A percentile compares a stretch with the other conserved stretches of the same genome.
Conservation (phyloP, 192 early-diverging fungal species). For the Backusella australiensis region DNA sequence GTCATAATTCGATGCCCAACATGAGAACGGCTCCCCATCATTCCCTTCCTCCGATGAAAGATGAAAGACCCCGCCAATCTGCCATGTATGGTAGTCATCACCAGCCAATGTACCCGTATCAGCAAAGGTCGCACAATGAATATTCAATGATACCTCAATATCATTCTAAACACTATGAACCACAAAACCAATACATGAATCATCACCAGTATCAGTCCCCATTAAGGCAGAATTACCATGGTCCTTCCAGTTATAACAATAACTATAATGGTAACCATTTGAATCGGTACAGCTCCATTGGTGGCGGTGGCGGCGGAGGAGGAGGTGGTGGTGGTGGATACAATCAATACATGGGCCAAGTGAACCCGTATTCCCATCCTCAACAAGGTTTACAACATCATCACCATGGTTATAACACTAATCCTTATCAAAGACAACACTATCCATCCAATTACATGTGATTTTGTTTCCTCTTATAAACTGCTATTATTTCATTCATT, state of each 20-base stretch:
- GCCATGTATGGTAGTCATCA: neutral
- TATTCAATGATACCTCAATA: neutral
- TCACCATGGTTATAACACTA: neutral
- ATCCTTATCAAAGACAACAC: neutral
- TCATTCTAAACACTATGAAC: neutral
- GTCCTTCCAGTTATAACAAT: neutral
- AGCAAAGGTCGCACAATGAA: neutral
- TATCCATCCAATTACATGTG: neutral
- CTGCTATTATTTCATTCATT: neutral
- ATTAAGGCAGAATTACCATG: neutral
- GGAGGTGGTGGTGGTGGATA: neutral
- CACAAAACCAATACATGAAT: neutral
- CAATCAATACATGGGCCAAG: neutral
- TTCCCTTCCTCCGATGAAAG: neutral
- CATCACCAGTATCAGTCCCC: neutral
- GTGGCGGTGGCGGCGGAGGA: neutral
- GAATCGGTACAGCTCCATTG: neutral
- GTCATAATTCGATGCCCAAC: neutral
- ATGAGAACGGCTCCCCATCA: neutral
- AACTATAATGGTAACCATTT: neutral
- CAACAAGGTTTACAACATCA: neutral
- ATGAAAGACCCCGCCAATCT: neutral
- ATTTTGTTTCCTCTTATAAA: neutral
- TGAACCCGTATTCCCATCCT: neutral
- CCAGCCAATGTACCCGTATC: slow-evolving; percentile 5